These are phyloP conservation scores for Botrytis paeoniae DNA, from an alignment of 2,329 filamentous ascomycete genomes.

Conservation along the genomic window DNA sequence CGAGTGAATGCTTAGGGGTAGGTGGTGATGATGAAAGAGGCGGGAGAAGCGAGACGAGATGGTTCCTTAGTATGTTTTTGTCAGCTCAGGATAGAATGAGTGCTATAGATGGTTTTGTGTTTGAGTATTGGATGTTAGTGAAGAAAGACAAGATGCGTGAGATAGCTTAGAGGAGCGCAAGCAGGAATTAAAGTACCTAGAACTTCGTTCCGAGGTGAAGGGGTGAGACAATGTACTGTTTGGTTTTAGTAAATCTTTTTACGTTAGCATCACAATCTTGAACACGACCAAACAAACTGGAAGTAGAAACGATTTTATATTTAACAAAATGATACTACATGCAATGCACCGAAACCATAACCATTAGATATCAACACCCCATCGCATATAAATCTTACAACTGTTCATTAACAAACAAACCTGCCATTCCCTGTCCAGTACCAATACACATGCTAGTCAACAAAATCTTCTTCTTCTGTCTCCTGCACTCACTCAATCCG, in stretches of 20 bases:
- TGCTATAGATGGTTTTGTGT: background rate
- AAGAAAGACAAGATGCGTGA: background rate
- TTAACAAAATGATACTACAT: background rate
- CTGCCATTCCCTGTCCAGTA: slow-evolving; percentile 67
- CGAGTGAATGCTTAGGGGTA: background rate
- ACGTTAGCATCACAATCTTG: too few species aligned
- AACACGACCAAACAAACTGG: background rate
- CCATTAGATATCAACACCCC: background rate
- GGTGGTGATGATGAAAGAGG: too few species aligned
- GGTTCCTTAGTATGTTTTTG: accelerated
- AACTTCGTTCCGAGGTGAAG: too few species aligned
- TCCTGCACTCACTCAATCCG: slow-evolving; percentile 77
- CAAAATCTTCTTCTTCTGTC: slow-evolving; percentile 84
- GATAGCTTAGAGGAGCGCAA: too few species aligned
- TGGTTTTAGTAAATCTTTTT: too few species aligned
- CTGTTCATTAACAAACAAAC: slow-evolving; percentile 61
- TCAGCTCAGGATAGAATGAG: background rate
- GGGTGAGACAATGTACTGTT: too few species aligned
- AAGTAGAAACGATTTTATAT: background rate
- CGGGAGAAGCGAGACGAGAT: background rate
- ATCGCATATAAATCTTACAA: slow-evolving; percentile 24
- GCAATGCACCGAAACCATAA: background rate
- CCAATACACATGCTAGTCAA: slow-evolving; percentile 88
- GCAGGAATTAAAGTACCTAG: too few species aligned
- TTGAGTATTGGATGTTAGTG: accelerated